These are phyloP conservation scores for Passalora sequoiae DNA, from an alignment of 2,329 filamentous ascomycete genomes.

Conservation along the genomic window DNA sequence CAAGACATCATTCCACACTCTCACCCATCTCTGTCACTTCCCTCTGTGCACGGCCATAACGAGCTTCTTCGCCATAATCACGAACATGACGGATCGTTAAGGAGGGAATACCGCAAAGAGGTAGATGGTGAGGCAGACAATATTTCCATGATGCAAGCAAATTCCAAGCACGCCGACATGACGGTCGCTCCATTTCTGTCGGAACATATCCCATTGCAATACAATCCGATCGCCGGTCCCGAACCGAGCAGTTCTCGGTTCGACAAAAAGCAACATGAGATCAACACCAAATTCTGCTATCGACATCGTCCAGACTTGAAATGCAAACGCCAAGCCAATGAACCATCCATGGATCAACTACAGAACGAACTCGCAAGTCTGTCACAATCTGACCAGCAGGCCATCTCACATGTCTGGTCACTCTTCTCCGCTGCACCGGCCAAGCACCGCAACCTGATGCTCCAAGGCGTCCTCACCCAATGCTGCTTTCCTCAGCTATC, in stretches of 20 bases:
- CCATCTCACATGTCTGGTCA: conserved; percentile 96
- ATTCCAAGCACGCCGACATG: conserved; percentile 63
- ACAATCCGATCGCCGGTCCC: conserved; percentile 64
- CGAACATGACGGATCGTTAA: conserved; percentile 30
- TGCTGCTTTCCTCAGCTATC: conserved; percentile 98
- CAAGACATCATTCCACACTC: conserved; percentile 9
- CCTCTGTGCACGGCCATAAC: conserved; percentile 20
- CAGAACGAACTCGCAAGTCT: conserved; percentile 81
- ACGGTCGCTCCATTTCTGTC: conserved; percentile 83
- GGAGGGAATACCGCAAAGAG: conserved; percentile 23
- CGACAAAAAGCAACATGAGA: conserved; percentile 29
- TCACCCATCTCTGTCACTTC: not conserved
- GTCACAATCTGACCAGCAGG: conserved; percentile 81
- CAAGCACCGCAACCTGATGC: conserved; percentile 91
- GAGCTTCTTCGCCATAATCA: conserved; percentile 32
- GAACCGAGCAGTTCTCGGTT: conserved; percentile 30
- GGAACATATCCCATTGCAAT: conserved; percentile 83
- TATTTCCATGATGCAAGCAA: conserved; percentile 39
- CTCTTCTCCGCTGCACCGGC: conserved; percentile 91
- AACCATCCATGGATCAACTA: conserved; percentile 91
- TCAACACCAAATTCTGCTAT: conserved; percentile 93
- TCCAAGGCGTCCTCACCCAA: conserved; percentile 91
- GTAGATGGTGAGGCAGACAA: conserved; percentile 26
- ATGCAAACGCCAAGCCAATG: conserved; percentile 86
- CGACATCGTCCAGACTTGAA: conserved; percentile 90